Percentiles rank a stretch among this genome's conserved stretches.
phyloP scores from a whole-genome alignment of 306 rosid genomes.

The Trifolium pratense region DNA sequence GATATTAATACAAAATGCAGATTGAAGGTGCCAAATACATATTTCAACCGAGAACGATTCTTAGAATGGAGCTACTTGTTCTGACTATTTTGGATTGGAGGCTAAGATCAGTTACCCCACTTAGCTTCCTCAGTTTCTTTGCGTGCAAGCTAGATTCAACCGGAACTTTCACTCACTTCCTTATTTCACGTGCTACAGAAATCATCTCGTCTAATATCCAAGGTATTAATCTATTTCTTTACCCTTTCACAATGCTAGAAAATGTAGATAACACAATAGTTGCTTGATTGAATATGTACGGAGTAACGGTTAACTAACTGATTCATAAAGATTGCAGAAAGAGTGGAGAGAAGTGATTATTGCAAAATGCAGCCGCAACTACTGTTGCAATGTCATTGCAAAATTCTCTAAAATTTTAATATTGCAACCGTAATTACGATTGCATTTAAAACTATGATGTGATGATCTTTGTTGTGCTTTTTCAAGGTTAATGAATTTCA shows the following conservation, averaged over 20 bases:
- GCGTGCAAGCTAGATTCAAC: slow-evolving; percentile 83
- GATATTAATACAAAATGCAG: slow-evolving; percentile 39
- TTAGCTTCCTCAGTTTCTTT: slow-evolving; percentile 77
- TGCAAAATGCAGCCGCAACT: background rate
- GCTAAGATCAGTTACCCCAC: slow-evolving; percentile 91
- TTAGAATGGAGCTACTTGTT: slow-evolving; percentile 88
- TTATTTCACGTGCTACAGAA: slow-evolving; percentile 79
- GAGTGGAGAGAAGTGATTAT: background rate
- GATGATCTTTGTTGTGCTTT: background rate
- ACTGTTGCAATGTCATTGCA: too few species aligned
- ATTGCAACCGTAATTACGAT: background rate
- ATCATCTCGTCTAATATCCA: slow-evolving; percentile 77
- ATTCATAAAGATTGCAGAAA: background rate
- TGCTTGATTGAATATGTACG: background rate
- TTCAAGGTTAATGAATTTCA: slow-evolving; percentile 24
- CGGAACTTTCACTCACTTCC: slow-evolving; percentile 60
- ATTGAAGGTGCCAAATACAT: slow-evolving; percentile 80
- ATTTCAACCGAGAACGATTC: slow-evolving; percentile 79
- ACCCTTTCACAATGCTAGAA: background rate
- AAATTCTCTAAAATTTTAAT: too few species aligned
- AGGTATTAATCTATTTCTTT: slow-evolving; percentile 47
- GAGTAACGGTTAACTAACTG: background rate
- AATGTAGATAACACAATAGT: background rate
- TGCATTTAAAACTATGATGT: background rate
- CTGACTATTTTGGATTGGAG: slow-evolving; percentile 88